Evolutionary conservation across 2,329 filamentous ascomycete species (phyloP), one percentile per base, ranked within the genome.

Genomic region (Botrytis sinoallii): DNA sequence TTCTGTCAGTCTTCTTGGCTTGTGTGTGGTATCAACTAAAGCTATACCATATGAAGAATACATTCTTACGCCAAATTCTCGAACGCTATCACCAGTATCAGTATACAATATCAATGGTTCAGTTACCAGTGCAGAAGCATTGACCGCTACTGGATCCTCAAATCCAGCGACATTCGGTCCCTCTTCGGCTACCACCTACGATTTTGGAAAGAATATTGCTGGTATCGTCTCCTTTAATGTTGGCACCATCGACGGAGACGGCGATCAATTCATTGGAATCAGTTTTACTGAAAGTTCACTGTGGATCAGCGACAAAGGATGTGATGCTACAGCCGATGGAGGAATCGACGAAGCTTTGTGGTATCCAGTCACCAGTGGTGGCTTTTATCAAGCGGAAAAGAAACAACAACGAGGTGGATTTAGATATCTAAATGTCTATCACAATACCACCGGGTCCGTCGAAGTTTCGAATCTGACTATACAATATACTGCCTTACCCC

Each of bases 331-430:
- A 0, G 82, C 82, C 4, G 83, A 86, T 69, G 80, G 82, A 7
- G 85, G 84, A 0, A 82, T 85, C 18, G 86, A 88, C 66, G 83
- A 84, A 68, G 82, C 83, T 0, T 80, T 88, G 0, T 88, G 85
- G 85, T 86, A 87, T 71, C 77, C 82, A 3, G 81, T 82, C 8
- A 76, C 74, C 6, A 60, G 75, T 48, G 79, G 81, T 6, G 84
- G 85, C 0, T 77, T 74, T 2, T 86, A 86, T 72, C 82, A 83
- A 0, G 84, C 84, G 0, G 82, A 82, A 0, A 78, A 80, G 55
- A 78, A 84, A 44, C 82, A 85, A 73, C 80, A 83, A 42, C 82
- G 86, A 16, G 86, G 87, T 8, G 86, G 85, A 0, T 88, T 88
- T 76, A 82, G 86, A 29, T 88, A 88, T 75, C 77, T 88, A 74